Evolutionary conservation across 768 basidiomycete species (phyloP).

Genomic region (Pleurotus tuoliensis): DNA sequence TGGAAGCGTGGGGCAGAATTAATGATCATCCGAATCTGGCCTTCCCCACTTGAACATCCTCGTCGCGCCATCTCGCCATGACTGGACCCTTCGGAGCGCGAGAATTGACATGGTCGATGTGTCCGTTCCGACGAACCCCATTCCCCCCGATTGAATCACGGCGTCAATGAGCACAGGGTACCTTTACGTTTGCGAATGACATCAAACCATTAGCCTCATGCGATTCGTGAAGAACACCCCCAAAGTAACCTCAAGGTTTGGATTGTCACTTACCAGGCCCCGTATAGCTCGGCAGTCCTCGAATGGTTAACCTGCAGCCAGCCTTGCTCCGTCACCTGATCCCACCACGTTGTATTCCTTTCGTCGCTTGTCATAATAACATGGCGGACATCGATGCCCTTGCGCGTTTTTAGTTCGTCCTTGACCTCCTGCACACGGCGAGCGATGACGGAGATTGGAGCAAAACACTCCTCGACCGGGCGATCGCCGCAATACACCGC

Average conservation of each 20-base stretch:
- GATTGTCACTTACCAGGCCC: conserved; percentile 39
- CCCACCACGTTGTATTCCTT: conserved; percentile 52
- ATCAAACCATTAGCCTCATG: neutral
- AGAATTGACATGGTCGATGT: conserved; percentile 68
- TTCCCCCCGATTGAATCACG: conserved; percentile 61
- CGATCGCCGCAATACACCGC: conserved; percentile 37
- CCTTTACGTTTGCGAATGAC: conserved; percentile 31
- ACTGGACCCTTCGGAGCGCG: conserved; percentile 60
- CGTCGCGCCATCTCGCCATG: conserved; percentile 57
- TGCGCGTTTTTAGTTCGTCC: conserved; percentile 39
- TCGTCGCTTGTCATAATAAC: conserved; percentile 69
- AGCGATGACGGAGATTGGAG: conserved; percentile 49
- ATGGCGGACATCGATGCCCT: conserved; percentile 42
- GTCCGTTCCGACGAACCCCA: conserved; percentile 71
- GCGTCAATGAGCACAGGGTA: conserved; percentile 74
- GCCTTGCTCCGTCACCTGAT: conserved; percentile 41
- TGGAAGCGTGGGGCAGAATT: neutral
- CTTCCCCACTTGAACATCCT: conserved; percentile 58
- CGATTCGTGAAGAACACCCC: neutral
- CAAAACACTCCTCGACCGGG: conserved; percentile 43
- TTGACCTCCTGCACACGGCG: conserved; percentile 54
- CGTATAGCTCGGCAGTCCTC: conserved; percentile 40
- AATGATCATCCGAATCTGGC: conserved; percentile 55
- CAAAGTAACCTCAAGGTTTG: too few species aligned
- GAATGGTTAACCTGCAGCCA: conserved; percentile 53